Conservation (phyloP, 495 filamentous ascomycete species). For the Beverwykella pulmonaria region DNA sequence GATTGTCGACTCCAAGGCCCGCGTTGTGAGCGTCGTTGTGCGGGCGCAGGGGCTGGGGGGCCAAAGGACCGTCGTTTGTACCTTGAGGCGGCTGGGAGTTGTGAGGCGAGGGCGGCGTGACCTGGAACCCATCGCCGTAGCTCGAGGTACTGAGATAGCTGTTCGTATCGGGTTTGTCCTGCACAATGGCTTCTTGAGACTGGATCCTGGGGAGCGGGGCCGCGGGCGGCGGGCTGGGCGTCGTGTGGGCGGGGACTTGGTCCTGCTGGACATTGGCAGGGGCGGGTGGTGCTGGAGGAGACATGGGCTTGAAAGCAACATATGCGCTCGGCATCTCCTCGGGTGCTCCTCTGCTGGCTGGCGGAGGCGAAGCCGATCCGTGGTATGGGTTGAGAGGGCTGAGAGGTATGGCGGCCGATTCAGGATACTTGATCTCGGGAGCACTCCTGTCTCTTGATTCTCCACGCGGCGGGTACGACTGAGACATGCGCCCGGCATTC, state of each 20-base stretch:
- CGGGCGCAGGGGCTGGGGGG: constrained; percentile 20
- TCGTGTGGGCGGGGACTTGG: constrained; percentile 13
- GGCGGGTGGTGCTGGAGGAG: constrained; percentile 11
- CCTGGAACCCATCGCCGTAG: constrained; percentile 64
- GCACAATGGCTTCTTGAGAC: constrained; percentile 43
- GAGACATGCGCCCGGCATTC: constrained; percentile 68
- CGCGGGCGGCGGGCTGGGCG: constrained; percentile 34
- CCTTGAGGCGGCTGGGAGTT: constrained; percentile 1
- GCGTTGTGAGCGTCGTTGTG: constrained; percentile 40
- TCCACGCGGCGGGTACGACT: constrained; percentile 58
- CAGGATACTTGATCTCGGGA: constrained; percentile 28
- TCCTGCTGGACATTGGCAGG: constrained; percentile 7
- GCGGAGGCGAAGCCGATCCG: constrained; percentile 8
- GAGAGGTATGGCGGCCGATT: constrained; percentile 12
- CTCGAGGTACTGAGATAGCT: constrained; percentile 55
- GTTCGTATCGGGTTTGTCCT: constrained; percentile 30
- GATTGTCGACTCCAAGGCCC: constrained; percentile 58
- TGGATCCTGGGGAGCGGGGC: constrained; percentile 41
- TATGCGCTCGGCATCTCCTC: constrained; percentile 1
- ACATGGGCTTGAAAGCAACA: constrained; percentile 13
- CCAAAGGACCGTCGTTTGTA: not conserved
- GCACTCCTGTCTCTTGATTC: constrained; percentile 14
- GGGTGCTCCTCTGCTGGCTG: not conserved
- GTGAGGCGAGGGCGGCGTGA: constrained; percentile 51
- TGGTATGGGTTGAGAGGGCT: constrained; percentile 18